Conservation (phyloP, 305 asterid genomes). For the Fraxinus albicans region DNA sequence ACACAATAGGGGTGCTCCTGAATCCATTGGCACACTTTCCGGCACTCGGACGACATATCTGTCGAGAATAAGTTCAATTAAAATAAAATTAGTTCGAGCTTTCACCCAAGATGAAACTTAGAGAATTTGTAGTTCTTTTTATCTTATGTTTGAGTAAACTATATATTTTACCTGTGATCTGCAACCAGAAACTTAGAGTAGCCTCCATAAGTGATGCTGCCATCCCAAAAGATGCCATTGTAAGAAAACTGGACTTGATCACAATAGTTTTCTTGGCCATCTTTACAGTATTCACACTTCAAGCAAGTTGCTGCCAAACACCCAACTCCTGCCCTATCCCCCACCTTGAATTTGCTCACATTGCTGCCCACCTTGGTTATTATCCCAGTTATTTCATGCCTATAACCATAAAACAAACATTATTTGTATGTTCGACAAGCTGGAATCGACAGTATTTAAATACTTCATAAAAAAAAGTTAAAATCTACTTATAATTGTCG, state of each 20-base stretch:
- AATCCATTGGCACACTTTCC: slow-evolving; percentile 65
- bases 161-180: slow-evolving; percentile 54
- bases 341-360: slow-evolving; percentile 61
- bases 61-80: background rate
- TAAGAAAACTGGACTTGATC: slow-evolving; percentile 66
- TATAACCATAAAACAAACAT: slow-evolving; percentile 9
- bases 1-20: slow-evolving; percentile 78
- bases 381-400: slow-evolving; percentile 84
- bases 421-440: background rate
- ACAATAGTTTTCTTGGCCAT: slow-evolving; percentile 73
- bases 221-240: slow-evolving; percentile 91
- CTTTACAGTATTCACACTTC: slow-evolving; percentile 63
- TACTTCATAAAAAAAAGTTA: background rate
- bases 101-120: background rate
- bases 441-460: background rate
- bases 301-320: slow-evolving; percentile 82
- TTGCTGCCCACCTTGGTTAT: slow-evolving; percentile 72
- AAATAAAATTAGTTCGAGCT: background rate
- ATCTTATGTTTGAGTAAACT: background rate
- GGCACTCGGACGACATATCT: slow-evolving; percentile 84
- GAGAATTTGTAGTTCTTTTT: too few relatives aligned
- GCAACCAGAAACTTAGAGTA: slow-evolving; percentile 71
- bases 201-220: slow-evolving; percentile 87
- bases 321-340: slow-evolving; percentile 83
- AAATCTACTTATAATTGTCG: background rate